Conservation (phyloP, 306 rosid genomes). For the Pterocarpus macrocarpus region DNA sequence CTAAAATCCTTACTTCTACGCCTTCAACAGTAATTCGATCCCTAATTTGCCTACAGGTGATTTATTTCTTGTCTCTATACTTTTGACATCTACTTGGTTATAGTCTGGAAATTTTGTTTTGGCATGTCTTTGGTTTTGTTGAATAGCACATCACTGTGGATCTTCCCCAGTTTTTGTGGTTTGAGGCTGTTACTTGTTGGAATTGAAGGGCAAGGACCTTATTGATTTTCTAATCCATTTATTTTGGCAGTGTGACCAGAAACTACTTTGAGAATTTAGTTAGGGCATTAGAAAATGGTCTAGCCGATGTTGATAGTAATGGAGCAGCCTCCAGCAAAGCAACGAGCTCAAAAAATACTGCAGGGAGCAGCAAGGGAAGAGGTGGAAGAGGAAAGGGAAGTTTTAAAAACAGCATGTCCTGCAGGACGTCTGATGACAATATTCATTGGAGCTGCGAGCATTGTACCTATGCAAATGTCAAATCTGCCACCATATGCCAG, state of each 20-base stretch:
- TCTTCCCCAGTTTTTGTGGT: background rate
- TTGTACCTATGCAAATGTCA: slow-evolving; percentile 54
- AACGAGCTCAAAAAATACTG: slow-evolving; percentile 54
- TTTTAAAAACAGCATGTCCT: slow-evolving; percentile 44
- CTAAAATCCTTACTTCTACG: background rate
- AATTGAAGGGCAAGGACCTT: slow-evolving; percentile 6
- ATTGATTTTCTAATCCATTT: slow-evolving; percentile 30
- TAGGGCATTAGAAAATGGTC: slow-evolving; percentile 68
- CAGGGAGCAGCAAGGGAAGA: slow-evolving; percentile 60
- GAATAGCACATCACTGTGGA: background rate
- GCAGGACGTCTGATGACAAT: slow-evolving; percentile 49
- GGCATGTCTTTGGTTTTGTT: background rate
- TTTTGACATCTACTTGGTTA: background rate
- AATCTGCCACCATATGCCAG: slow-evolving; percentile 50
- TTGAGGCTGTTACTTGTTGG: slow-evolving; percentile 27
- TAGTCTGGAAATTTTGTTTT: background rate
- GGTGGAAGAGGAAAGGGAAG: slow-evolving; percentile 57
- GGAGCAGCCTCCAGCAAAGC: slow-evolving; percentile 61
- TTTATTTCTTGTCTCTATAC: background rate
- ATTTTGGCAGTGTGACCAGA: slow-evolving; percentile 57
- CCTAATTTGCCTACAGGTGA: background rate
- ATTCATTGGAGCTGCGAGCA: slow-evolving; percentile 54
- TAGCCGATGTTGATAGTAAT: slow-evolving; percentile 61
- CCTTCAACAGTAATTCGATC: background rate
- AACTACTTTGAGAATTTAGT: slow-evolving; percentile 69